Conservation (phyloP, 805 yeast species). For the Candida ficus region DNA sequence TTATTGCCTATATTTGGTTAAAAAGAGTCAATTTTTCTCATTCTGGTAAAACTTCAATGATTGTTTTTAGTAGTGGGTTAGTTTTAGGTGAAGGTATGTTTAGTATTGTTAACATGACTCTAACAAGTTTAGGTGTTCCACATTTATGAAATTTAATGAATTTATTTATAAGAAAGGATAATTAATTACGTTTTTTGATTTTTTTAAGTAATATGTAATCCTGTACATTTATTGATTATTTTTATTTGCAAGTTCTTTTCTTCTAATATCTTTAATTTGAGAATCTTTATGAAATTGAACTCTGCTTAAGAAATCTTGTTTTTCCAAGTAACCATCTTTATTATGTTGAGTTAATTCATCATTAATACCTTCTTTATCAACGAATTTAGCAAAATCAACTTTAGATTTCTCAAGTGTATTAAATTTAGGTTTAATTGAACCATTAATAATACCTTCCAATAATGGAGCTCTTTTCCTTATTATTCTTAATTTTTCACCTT, state of each 20-base stretch:
- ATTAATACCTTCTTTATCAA: conserved; percentile 75
- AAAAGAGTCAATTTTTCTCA: conserved; percentile 31
- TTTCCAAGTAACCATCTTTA: conserved; percentile 87
- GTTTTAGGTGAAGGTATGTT: conserved; percentile 92
- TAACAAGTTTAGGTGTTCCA: conserved; percentile 65
- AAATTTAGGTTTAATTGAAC: conserved; percentile 68
- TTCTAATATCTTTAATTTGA: conserved; percentile 34
- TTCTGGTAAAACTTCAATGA: conserved; percentile 62
- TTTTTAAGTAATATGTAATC: too few species aligned
- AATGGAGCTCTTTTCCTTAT: conserved; percentile 71
- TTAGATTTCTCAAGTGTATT: conserved; percentile 91
- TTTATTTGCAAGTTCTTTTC: conserved; percentile 28
- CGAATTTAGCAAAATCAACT: conserved; percentile 92
- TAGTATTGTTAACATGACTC: conserved; percentile 73
- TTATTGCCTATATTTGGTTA: conserved; percentile 57
- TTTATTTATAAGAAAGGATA: neutral
- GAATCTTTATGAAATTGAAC: conserved; percentile 47
- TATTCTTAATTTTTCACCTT: conserved; percentile 38
- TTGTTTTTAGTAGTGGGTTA: conserved; percentile 86
- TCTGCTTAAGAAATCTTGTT: conserved; percentile 80
- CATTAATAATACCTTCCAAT: conserved; percentile 67
- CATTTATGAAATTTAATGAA: conserved; percentile 31
- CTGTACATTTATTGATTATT: conserved; percentile 6
- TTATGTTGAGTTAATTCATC: conserved; percentile 80
- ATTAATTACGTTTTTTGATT: neutral